Evolutionary conservation across 2,329 filamentous ascomycete genomes (phyloP), one percentile per base, ranked within the genome.

Genomic region (Whalleya microplaca): DNA sequence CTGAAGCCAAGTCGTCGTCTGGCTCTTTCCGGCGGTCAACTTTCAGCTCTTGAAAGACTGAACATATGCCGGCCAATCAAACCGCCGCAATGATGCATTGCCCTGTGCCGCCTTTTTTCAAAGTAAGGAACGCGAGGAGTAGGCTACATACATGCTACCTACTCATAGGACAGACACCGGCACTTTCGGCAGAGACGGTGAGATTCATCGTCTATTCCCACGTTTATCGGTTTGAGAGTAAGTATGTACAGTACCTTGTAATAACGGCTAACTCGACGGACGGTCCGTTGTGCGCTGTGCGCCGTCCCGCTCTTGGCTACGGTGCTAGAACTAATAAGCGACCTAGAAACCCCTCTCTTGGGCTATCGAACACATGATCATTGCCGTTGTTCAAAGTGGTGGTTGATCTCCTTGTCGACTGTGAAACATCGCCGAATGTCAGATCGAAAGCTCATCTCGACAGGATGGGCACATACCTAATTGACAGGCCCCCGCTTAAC

Each of bases 81-180:
- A 45, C 48, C 44, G 32, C n/a, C 51, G 44, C 29, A 41, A 48
- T 45, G 40, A 42, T 12, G n/a, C n/a, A n/a, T n/a, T 12, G 23
- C 23, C 23, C 23, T 52, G 45, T 56, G 59, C 48, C 49, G 43
- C 47, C 49, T 44, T 45, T n/a, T 56, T 45, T 51, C 45, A 51
- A 51, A 55, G 43, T 55, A 64, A 32, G 62, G 48, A 56, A 53
- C 53, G 58, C 41, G 55, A 55, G 41, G 56, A 58, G 50, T 49
- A 59, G 60, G 49, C 42, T 59, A 57, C 57, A 61, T 59, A 59
- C 62, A 61, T 59, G 62, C 62, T 55, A 63, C 62, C 53, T 53
- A 58, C 53, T 57, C 49, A 58, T 54, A 45, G 54, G 56, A 55
- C 9, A 58, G 43, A 63, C 60, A 51, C 58, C 59, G 60, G 62